Conservation (phyloP, 1,284 basidiomycete genomes). For the Nidula niveotomentosa region DNA sequence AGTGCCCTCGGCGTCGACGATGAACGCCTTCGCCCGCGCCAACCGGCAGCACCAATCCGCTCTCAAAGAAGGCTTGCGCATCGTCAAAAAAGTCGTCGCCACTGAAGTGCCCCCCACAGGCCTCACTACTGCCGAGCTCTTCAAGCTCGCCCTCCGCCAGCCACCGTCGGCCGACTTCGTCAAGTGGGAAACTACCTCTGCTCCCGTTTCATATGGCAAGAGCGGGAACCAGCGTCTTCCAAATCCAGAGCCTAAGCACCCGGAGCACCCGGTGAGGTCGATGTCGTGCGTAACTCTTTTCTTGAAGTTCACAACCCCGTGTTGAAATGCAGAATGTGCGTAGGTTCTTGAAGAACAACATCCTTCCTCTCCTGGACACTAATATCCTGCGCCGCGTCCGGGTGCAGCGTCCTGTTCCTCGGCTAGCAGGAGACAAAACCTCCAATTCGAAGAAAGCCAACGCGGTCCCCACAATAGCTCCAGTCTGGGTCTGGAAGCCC, state of each 20-base stretch:
- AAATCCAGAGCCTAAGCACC: conserved; percentile 27
- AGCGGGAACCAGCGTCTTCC: not conserved
- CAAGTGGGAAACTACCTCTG: conserved; percentile 3
- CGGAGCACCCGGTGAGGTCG: conserved; percentile 50
- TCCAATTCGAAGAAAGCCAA: conserved; percentile 4
- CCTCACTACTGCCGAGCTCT: conserved; percentile 42
- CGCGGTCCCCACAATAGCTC: conserved; percentile 12
- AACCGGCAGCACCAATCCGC: conserved; percentile 12
- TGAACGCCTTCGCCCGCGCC: not conserved
- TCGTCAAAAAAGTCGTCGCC: conserved; percentile 34
- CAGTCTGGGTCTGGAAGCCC: conserved; percentile 28
- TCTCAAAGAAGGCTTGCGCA: conserved; percentile 28
- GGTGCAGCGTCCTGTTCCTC: conserved; percentile 21
- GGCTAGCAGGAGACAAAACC: not conserved
- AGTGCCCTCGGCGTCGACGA: not conserved
- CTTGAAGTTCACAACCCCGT: not conserved
- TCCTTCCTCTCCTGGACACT: conserved; percentile 47
- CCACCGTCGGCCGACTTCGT: conserved; percentile 21
- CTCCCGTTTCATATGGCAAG: not conserved
- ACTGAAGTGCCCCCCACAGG: conserved; percentile 24
- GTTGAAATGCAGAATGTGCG: not conserved
- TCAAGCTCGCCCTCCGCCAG: conserved; percentile 35
- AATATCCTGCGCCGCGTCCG: conserved; percentile 44
- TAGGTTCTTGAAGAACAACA: conserved; percentile 58
- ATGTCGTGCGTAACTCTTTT: conserved; percentile 35